Evolutionary conservation across 2,329 filamentous ascomycete genomes (phyloP).

Genomic region (Diaporthe batatas): DNA sequence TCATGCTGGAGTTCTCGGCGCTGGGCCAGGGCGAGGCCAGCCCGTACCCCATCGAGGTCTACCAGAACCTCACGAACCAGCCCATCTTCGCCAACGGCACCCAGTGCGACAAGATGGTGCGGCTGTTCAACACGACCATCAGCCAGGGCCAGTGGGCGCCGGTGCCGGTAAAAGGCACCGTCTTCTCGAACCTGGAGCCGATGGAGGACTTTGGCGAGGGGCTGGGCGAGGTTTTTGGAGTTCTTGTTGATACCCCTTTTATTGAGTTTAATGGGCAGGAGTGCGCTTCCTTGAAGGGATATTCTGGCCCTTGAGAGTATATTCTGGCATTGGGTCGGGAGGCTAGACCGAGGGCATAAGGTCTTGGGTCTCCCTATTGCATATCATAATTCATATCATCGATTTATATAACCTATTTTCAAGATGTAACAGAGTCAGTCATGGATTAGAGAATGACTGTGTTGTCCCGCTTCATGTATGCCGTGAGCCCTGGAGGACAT

Average conservation of each 20-base stretch:
- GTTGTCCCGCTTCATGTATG: neutral
- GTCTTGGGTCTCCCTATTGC: constrained; percentile 4
- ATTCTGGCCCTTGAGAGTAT: constrained; percentile 47
- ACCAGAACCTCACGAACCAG: constrained; percentile 68
- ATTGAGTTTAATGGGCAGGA: constrained; percentile 52
- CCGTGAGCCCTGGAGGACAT: neutral
- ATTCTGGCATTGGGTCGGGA: constrained; percentile 42
- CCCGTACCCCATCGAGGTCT: constrained; percentile 58
- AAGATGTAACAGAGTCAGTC: neutral
- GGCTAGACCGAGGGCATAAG: constrained; percentile 32
- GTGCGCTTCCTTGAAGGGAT: constrained; percentile 49
- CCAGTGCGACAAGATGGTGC: constrained; percentile 54
- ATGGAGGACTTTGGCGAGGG: constrained; percentile 41
- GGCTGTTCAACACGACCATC: constrained; percentile 51
- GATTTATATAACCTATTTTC: neutral
- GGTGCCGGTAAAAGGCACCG: constrained; percentile 45
- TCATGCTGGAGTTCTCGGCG: constrained; percentile 48
- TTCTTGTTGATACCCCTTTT: constrained; percentile 51
- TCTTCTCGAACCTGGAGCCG: constrained; percentile 47
- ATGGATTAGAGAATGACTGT: neutral
- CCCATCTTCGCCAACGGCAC: constrained; percentile 66
- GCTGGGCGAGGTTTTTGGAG: constrained; percentile 47
- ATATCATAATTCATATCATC: neutral
- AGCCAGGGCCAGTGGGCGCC: constrained; percentile 47
- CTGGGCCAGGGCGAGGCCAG: constrained; percentile 33